Percentiles rank a stretch among this genome's conserved stretches.
These are phyloP conservation scores for Aspergillus sp. DNA, from an alignment of 2,329 filamentous ascomycete genomes.

Conservation along the genomic window DNA sequence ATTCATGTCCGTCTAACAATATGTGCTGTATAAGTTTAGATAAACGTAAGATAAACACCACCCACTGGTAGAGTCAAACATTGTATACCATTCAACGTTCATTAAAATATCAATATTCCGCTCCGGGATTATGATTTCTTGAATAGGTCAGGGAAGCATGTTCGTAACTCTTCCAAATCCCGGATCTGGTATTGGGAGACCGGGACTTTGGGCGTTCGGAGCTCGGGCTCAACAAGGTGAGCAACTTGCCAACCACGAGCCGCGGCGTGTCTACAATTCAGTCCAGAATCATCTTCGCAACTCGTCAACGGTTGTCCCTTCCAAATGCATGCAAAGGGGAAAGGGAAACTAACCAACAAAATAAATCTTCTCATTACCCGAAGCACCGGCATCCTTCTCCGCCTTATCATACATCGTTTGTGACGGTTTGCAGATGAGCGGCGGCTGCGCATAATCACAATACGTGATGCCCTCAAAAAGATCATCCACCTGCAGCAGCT, in stretches of 20 bases:
- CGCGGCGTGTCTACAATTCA: conserved; percentile 76
- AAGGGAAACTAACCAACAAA: conserved; percentile 74
- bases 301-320: conserved; percentile 16
- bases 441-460: conserved; percentile 77
- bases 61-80: background rate
- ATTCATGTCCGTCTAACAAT: background rate
- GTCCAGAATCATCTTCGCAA: conserved; percentile 70
- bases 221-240: conserved; percentile 78
- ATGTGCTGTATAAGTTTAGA: background rate
- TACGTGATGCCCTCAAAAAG: conserved; percentile 93
- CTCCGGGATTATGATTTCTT: conserved; percentile 44
- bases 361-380: conserved; percentile 71
- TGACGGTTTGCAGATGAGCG: conserved; percentile 84
- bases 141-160: conserved; percentile 82
- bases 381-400: conserved; percentile 77
- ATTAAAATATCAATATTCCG: background rate
- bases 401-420: conserved; percentile 82
- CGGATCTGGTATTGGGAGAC: conserved; percentile 75
- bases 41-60: background rate
- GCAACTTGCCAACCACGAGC: conserved; percentile 81
- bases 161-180: conserved; percentile 71
- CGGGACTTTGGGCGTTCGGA: conserved; percentile 61
- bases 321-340: background rate
- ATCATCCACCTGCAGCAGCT: conserved; percentile 77
- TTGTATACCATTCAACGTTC: background rate